Base-by-base conservation (phyloP, 768 basidiomycete genomes). In the Collybia mongolica region DNA sequence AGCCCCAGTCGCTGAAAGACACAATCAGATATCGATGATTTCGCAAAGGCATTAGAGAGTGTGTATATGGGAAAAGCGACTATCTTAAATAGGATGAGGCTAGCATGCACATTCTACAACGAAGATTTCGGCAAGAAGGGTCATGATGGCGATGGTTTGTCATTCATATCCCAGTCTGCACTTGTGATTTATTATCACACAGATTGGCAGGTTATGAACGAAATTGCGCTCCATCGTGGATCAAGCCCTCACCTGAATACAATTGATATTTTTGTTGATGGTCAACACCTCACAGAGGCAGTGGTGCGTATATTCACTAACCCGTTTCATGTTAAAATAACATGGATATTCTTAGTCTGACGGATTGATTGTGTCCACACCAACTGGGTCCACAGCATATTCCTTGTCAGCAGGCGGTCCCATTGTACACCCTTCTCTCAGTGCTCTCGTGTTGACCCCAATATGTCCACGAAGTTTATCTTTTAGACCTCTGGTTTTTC, bases 141-240 rank as follows among this genome's bases (percentile, higher is more conserved):
- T 23, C 72, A 74, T 36, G 79, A 82, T 51, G 74, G 72, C 19
- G 79, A 86, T 59, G 85, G 87, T 87, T 35, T 17, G 74, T 66
- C 22, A 12, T 23, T 44, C 23, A 20, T 38, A 17, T 15, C 38
- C n/a, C 39, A 8, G 15, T 5, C 40, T 35, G 29, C 47, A 26
- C n/a, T 44, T 38, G 26, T 22, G 24, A 15, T 43, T 60, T 50
- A 52, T 14, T 26, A 46, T 9, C 35, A n/a, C 19, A 17, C 54
- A 88, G 93, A 87, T 55, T 94, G 90, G 88, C 94, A 96, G 66
- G 95, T 96, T 32, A 95, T 98, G 93, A 98, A 98, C 62, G 95
- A 98, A 67, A 84, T 98, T 51, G 86, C 92, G 2, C 73, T 98
- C 29, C 95, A 98, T 67, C 84, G 95, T 22, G 95, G 95, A 11